Conservation (phyloP, 345 rosid species). For the Gossypium australe region DNA sequence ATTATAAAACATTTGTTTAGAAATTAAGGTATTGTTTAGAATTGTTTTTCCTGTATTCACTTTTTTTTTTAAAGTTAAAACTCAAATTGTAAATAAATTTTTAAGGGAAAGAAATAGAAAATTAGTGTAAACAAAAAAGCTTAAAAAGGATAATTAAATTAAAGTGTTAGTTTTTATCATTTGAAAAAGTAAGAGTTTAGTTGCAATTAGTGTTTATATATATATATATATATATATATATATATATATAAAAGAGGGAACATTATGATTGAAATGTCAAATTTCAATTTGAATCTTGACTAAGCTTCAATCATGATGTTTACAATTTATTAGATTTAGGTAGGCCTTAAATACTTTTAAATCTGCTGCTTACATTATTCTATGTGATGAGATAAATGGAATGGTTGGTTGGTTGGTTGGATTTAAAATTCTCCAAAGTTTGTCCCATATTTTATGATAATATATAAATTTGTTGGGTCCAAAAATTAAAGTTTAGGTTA, state of each 20-base stretch:
- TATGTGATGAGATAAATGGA: background rate
- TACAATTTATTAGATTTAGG: background rate
- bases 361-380: background rate
- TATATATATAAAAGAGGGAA: background rate
- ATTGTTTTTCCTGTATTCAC: too few relatives aligned
- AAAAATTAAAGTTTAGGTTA: background rate
- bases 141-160: background rate
- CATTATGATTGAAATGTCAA: background rate
- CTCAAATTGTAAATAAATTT: too few relatives aligned
- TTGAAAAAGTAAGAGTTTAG: too few relatives aligned
- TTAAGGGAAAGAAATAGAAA: background rate
- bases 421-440: background rate
- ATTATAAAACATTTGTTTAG: too few relatives aligned
- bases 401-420: background rate
- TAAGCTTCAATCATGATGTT: background rate
- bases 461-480: too few relatives aligned
- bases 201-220: too few relatives aligned
- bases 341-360: background rate
- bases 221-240: background rate
- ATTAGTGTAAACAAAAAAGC: background rate
- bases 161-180: too few relatives aligned
- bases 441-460: too few relatives aligned
- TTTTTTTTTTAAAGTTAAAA: too few relatives aligned
- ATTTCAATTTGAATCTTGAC: background rate
- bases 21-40: too few relatives aligned